These are phyloP conservation scores for Sporothrix pseudoabietina DNA, from an alignment of 2,329 filamentous ascomycete species.

Conservation along the genomic window DNA sequence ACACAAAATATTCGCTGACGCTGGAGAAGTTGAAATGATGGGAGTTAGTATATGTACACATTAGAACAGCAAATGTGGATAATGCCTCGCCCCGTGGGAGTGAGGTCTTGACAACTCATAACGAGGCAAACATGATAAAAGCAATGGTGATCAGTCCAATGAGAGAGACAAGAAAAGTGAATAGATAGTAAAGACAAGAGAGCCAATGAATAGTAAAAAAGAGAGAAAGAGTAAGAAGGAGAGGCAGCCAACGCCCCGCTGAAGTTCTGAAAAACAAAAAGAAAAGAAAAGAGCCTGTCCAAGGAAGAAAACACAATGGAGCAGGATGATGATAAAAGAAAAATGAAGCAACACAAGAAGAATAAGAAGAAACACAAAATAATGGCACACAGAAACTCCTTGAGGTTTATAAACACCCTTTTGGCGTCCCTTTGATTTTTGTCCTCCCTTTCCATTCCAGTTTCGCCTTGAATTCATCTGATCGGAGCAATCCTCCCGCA, in stretches of 20 bases:
- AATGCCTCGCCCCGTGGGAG: not conserved
- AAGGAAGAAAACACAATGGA: not conserved
- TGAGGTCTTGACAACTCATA: not conserved
- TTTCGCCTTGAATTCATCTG: not conserved
- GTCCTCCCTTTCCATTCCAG: conserved; percentile 1
- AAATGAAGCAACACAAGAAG: not conserved
- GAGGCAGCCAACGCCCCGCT: conserved; percentile 26
- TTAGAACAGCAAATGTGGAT: not conserved
- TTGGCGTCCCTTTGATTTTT: not conserved
- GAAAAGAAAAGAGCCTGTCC: conserved; percentile 6
- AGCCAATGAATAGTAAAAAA: not conserved
- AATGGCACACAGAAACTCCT: not conserved
- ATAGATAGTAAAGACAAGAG: not conserved
- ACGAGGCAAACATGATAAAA: not conserved
- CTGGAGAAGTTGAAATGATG: not conserved
- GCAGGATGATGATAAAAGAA: not conserved
- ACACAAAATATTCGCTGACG: not conserved
- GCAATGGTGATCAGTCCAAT: not conserved
- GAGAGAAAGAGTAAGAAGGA: not conserved
- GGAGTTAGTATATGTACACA: not conserved
- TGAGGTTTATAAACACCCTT: not conserved
- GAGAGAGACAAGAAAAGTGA: not conserved
- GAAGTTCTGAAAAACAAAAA: conserved; percentile 17
- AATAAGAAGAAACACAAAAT: not conserved
- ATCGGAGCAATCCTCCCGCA: not conserved